These are phyloP conservation scores for Guadua angustifolia DNA, from an alignment of 176 grass and related monocot genomes.

Conservation along the genomic window DNA sequence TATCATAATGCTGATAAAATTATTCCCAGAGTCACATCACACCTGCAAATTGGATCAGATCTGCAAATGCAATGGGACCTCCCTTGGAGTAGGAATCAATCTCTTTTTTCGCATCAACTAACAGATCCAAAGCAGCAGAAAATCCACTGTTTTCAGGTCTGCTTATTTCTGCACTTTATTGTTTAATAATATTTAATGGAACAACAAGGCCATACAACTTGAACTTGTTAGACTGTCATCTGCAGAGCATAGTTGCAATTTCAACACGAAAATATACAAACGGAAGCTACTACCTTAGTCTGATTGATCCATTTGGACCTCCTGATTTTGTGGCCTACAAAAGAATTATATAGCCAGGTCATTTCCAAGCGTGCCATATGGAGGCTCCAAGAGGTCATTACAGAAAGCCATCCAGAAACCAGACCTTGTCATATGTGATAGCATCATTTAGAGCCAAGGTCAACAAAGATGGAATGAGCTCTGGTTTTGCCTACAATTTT, in stretches of 20 bases:
- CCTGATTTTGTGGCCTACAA: slow-evolving; percentile 89
- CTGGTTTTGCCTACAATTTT: slow-evolving; percentile 65
- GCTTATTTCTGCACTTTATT: slow-evolving; percentile 89
- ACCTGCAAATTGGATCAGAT: slow-evolving; percentile 86
- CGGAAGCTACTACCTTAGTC: slow-evolving; percentile 69
- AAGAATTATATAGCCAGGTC: slow-evolving; percentile 31
- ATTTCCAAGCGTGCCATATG: not conserved
- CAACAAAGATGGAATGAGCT: slow-evolving; percentile 72
- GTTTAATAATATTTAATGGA: slow-evolving; percentile 35
- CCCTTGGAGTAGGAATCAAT: slow-evolving; percentile 90
- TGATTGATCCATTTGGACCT: slow-evolving; percentile 94
- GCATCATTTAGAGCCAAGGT: slow-evolving; percentile 90
- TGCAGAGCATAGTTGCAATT: not conserved
- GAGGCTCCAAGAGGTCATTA: not conserved
- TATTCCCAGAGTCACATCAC: not conserved
- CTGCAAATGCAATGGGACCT: slow-evolving; percentile 84
- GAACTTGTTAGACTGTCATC: slow-evolving; percentile 6
- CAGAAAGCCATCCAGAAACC: slow-evolving; percentile 2
- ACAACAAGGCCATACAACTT: slow-evolving; percentile 1
- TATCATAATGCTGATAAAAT: not conserved
- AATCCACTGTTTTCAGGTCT: slow-evolving; percentile 92
- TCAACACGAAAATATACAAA: slow-evolving; percentile 3
- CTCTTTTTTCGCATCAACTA: slow-evolving; percentile 77
- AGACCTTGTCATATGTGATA: slow-evolving; percentile 96
- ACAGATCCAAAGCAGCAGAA: slow-evolving; percentile 68